Evolutionary conservation across 192 early-diverging fungal genomes (phyloP), one percentile per base, ranked within the genome.

Genomic region (Linnemannia zychae): DNA sequence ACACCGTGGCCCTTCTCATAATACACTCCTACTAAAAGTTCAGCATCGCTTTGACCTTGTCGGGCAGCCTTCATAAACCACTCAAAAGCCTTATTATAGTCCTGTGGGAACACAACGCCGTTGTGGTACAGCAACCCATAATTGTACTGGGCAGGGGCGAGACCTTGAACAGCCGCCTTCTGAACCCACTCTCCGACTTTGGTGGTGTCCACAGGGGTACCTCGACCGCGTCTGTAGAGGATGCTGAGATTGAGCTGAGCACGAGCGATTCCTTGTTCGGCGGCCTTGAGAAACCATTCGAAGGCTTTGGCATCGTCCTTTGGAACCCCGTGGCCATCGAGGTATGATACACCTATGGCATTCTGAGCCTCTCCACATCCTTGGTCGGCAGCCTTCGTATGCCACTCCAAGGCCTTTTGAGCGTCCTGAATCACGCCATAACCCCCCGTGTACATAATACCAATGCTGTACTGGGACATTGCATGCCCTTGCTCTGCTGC

Each of bases 381-480:
- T 52, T 70, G 44, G 0, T 69, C 33, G 5, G 67, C 75, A 48
- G 67, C 66, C 57, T 48, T 65, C 4, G 33, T 3, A 34, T 49
- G 67, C 74, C 74, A 75, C 24, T 67, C 44, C 33, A 67, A 15
- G 2, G 57, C 57, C 3, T 60, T 60, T 11, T n/a, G 24, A 3
- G 67, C 47, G 68, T 90, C 82, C 74, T 82, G 82, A 44, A 84
- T 53, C 3, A 89, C 53, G 13, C 95, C 31, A 91, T 76, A 0
- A 1, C 94, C 95, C 87, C 93, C 92, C 73, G 94, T 93, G 73
- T 94, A 95, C 17, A 93, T 74, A 71, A 91, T 90, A 7, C 95
- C 95, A 24, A 96, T 3, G 17, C 31, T 67, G 13, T 11, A 16
- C 17, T 67, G 66, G 2, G 66, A 7, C 3, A 2, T 2, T 33